Evolutionary conservation across 2,329 filamentous ascomycete species (phyloP).

Genomic region (Sporothrix variecibatus): DNA sequence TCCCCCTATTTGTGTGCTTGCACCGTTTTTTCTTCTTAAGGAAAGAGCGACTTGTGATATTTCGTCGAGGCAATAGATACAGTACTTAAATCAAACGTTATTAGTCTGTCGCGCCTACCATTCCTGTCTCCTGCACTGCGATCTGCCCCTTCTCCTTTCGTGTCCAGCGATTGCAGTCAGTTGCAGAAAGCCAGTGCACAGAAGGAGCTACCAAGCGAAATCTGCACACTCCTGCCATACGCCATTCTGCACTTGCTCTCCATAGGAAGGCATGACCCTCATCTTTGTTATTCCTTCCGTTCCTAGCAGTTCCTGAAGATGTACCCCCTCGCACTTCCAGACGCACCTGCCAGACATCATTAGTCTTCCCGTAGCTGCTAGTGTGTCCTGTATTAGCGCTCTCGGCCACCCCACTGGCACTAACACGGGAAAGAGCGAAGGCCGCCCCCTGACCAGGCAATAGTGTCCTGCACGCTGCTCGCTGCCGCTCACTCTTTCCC

Average conservation of each 20-base stretch:
- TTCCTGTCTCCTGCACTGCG: background rate
- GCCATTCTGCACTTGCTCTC: background rate
- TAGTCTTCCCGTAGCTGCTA: background rate
- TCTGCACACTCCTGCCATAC: background rate
- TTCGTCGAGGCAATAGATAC: background rate
- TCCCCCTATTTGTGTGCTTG: background rate
- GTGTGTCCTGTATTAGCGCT: background rate
- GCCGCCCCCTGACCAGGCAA: background rate
- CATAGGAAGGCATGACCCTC: background rate
- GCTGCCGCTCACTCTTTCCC: background rate
- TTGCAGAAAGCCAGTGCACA: background rate
- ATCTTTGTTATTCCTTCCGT: constrained; percentile 4
- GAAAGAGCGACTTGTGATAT: background rate
- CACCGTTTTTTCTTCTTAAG: background rate
- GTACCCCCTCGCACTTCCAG: background rate
- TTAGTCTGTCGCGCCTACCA: background rate
- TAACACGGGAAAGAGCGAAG: constrained; percentile 10
- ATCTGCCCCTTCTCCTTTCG: background rate
- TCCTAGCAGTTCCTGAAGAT: background rate
- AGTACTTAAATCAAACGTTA: background rate
- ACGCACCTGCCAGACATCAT: background rate
- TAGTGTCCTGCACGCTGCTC: background rate
- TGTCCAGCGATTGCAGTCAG: background rate
- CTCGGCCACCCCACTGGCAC: background rate
- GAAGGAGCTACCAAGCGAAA: background rate